phyloP scores from a whole-genome alignment of 768 basidiomycete species.

The Boletales sp. region DNA sequence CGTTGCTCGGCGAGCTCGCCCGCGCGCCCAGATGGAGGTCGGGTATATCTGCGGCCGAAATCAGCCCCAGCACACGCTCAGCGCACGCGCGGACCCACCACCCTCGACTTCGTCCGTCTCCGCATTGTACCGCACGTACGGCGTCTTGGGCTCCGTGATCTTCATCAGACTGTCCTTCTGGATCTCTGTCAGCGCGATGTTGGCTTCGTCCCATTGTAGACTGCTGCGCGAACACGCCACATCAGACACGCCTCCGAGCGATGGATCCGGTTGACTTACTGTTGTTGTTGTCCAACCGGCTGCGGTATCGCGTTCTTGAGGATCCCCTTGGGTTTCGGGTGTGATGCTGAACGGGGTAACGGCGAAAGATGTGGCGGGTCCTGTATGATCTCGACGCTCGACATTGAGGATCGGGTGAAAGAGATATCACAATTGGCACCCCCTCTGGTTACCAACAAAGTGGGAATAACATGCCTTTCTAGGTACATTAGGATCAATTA shows the following conservation, averaged over 20 bases:
- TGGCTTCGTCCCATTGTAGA: conserved; percentile 94
- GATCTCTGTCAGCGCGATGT: conserved; percentile 87
- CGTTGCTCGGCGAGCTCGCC: conserved; percentile 33
- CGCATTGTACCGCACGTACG: conserved; percentile 88
- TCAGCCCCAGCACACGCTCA: not conserved
- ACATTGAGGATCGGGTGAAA: conserved; percentile 15
- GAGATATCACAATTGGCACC: no score
- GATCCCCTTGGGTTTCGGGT: conserved; percentile 82
- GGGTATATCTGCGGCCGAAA: conserved; percentile 66
- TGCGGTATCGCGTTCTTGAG: conserved; percentile 71
- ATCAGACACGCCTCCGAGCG: not conserved
- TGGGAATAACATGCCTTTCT: conserved; percentile 27
- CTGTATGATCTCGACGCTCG: conserved; percentile 27
- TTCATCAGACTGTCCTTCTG: conserved; percentile 97
- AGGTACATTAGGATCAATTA: no score
- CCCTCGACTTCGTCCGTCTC: conserved; percentile 83
- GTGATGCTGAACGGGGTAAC: conserved; percentile 58
- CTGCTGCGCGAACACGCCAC: conserved; percentile 37
- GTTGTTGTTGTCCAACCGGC: conserved; percentile 38
- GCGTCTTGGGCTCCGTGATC: conserved; percentile 97
- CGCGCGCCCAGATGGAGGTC: conserved; percentile 55
- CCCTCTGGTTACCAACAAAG: conserved; percentile 10
- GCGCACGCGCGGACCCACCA: conserved; percentile 46
- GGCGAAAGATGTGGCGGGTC: conserved; percentile 47
- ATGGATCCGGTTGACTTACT: conserved; percentile 43